Evolutionary conservation across 23 red algal genomes (phyloP), one percentile per base, ranked within the genome.

Genomic region (Chondrus crispus): DNA sequence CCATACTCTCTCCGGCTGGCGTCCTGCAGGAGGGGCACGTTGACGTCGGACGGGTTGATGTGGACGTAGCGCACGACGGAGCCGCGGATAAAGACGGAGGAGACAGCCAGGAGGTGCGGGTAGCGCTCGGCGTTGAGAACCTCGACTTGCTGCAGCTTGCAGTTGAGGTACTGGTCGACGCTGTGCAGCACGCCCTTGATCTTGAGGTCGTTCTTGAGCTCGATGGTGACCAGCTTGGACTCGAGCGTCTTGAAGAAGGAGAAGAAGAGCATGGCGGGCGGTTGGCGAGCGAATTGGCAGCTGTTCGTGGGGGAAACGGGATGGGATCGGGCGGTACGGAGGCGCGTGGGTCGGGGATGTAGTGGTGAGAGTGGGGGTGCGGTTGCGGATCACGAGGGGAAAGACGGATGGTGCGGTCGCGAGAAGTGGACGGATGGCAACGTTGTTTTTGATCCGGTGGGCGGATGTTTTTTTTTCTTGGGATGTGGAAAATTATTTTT

Each of bases 111-210:
- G 24, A 98, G 92, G 42, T 94, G 93, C 22, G 93, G 97, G 48
- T 90, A 83, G 46, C 80, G 89, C 9, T 94, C 93, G 18, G 51
- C 57, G 68, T 95, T 91, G 14, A 89, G 50, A 30, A 98, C 85
- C 41, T 81, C 19, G 8, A 98, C 83, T 39, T 96, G 48, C 50
- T 87, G 63, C 68, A 98, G 84, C 46, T 95, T 95, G 70, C 93
- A 82, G 85, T 98, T 98, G 44, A 98, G 78, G 78, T 92, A 98
- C 79, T 96, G 97, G 77, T 98, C 97, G 22, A 98, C 94, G 33
- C 90, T 90, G 73, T 93, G 91, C 44, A 98, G 76, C 4, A 77
- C 73, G 12, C 97, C 97, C 35, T 75, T 69, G 41, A 98, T 94
- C 74, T 44, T 35, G 14, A 98, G 80, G 52, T 92, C 91, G 60